Percentiles rank a stretch among this genome's conserved stretches.
Evolutionary conservation across 352 stramenopile species (phyloP).

Genomic region (Albugo laibachii): DNA sequence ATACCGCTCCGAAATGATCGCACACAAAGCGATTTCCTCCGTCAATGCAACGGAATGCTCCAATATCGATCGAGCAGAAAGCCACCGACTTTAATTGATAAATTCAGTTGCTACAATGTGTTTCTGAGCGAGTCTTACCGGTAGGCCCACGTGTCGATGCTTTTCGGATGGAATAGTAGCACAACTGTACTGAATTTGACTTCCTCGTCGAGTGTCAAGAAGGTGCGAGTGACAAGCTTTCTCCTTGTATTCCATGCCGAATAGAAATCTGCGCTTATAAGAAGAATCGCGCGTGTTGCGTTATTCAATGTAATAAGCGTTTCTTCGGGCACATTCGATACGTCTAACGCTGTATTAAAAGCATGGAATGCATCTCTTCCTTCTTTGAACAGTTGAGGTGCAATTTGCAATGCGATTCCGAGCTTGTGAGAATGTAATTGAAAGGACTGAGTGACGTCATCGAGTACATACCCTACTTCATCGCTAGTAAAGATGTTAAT

Average conservation of each 20-base stretch:
- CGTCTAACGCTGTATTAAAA: conserved; percentile 14
- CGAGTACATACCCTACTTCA: conserved; percentile 54
- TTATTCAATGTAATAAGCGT: neutral
- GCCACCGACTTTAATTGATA: neutral
- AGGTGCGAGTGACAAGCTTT: conserved; percentile 19
- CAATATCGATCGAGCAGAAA: neutral
- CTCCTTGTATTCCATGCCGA: conserved; percentile 74
- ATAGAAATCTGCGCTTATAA: conserved; percentile 69
- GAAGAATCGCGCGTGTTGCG: conserved; percentile 24
- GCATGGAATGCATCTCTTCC: conserved; percentile 29
- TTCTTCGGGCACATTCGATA: neutral
- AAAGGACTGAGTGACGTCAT: conserved; percentile 20
- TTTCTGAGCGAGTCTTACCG: conserved; percentile 13
- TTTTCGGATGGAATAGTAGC: conserved; percentile 63
- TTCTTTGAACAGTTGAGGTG: conserved; percentile 25
- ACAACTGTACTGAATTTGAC: conserved; percentile 50
- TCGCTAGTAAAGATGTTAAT: conserved; percentile 17
- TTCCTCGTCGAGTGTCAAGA: conserved; percentile 20
- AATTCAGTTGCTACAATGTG: neutral
- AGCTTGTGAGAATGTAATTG: conserved; percentile 59
- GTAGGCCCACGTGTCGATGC: conserved; percentile 74
- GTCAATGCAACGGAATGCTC: conserved; percentile 5
- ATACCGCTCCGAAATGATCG: conserved; percentile 30
- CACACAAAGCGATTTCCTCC: conserved; percentile 28
- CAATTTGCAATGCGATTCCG: conserved; percentile 36